Evolutionary conservation across 257 asterid species (phyloP).

Genomic region (Fraxinus cuspidata): DNA sequence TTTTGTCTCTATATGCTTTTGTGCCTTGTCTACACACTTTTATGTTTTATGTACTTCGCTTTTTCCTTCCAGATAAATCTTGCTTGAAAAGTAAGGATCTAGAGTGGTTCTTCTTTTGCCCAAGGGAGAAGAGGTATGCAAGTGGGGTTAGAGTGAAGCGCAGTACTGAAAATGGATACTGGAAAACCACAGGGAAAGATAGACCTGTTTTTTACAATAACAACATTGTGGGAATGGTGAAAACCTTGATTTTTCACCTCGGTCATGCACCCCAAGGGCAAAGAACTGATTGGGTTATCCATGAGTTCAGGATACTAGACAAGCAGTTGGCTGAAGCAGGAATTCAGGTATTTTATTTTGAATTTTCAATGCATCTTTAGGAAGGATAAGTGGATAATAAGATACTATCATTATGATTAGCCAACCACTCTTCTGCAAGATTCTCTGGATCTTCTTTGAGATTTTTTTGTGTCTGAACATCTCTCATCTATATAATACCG

Average conservation of each 20-base stretch:
- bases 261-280: slow-evolving; percentile 76
- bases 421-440: background rate
- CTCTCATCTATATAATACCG: background rate
- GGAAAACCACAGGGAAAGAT: slow-evolving; percentile 91
- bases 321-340: slow-evolving; percentile 53
- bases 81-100: slow-evolving; percentile 65
- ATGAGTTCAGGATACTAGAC: slow-evolving; percentile 65
- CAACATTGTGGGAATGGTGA: slow-evolving; percentile 59
- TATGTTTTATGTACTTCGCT: background rate
- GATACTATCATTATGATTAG: background rate
- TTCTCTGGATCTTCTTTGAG: background rate
- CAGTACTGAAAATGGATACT: slow-evolving; percentile 73
- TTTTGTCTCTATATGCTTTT: background rate
- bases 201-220: slow-evolving; percentile 40
- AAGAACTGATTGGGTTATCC: slow-evolving; percentile 85
- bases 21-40: background rate
- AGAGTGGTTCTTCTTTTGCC: slow-evolving; percentile 93
- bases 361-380: background rate
- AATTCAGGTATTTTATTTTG: slow-evolving; percentile 50
- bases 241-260: slow-evolving; percentile 74
- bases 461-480: background rate
- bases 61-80: slow-evolving; percentile 57
- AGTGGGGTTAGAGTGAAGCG: slow-evolving; percentile 81
- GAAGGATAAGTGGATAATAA: background rate
- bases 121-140: slow-evolving; percentile 77